Evolutionary conservation across 2,329 filamentous ascomycete species (phyloP).

Genomic region (Trematosphaeria pertusa): DNA sequence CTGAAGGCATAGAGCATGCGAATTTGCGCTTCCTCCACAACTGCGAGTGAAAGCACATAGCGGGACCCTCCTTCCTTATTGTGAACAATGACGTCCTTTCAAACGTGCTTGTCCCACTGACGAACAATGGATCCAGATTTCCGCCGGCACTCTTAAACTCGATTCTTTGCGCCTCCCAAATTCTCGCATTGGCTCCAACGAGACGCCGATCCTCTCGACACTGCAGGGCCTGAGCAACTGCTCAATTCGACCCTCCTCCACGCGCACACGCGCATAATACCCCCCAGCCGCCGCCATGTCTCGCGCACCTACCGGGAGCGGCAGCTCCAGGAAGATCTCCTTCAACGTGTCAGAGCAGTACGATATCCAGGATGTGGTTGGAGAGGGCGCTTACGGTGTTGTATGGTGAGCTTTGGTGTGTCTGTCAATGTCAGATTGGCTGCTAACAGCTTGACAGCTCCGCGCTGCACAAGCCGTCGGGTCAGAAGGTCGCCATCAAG

Average conservation of each 20-base stretch:
- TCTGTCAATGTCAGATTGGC: constrained; percentile 3
- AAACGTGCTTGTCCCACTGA: constrained; percentile 23
- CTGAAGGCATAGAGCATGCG: no score
- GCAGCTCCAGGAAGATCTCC: constrained; percentile 85
- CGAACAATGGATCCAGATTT: constrained; percentile 25
- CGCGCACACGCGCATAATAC: constrained; percentile 29
- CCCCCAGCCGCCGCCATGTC: constrained; percentile 40
- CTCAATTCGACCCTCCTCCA: constrained; percentile 18
- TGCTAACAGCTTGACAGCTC: constrained; percentile 66
- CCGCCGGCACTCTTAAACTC: constrained; percentile 4
- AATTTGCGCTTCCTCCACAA: no score
- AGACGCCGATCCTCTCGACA: no score
- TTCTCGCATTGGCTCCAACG: neutral
- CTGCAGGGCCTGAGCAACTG: constrained; percentile 23
- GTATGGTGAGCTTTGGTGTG: constrained; percentile 76
- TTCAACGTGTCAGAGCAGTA: constrained; percentile 99
- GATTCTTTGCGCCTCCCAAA: constrained; percentile 13
- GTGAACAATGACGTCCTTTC: constrained; percentile 23
- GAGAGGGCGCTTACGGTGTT: constrained; percentile 97
- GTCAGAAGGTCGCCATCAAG: constrained; percentile 99
- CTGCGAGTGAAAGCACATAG: no score
- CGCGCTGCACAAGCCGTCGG: constrained; percentile 95
- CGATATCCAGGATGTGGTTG: constrained; percentile 99
- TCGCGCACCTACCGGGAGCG: constrained; percentile 49
- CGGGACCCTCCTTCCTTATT: constrained; percentile 24